Base-by-base conservation (phyloP, 78 protist genomes). In the Dictyostelium brefeldianum region DNA sequence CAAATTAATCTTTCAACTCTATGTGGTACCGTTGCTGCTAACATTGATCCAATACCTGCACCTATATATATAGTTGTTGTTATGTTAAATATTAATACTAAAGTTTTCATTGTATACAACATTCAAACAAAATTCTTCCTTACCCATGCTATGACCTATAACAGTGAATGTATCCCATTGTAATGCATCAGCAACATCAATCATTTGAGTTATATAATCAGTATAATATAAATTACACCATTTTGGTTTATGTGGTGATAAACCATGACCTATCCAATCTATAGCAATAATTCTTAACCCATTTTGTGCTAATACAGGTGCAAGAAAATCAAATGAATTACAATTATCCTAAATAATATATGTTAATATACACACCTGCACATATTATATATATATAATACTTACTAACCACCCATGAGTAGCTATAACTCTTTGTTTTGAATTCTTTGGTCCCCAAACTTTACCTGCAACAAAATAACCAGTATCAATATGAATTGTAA, bases 151-250 rank as follows among this genome's bases (percentile, higher is more conserved):
- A 31, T 85, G 92, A 9, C 92, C 92, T 6, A 85, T 27, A 1
- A 85, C 12, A 5, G 83, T 25, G 36, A 85, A 85, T 11, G 81
- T 85, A 25, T 85, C 75, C 92, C 92, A 85, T 15, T 67, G 31
- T 9, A 85, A 36, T 56, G 92, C 92, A 10, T 85, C 92, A 5
- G 62, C 92, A 7, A 85, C 92, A 62, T 85, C 92, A 17, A 85
- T 14, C 4, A 85, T 83, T 51, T 85, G 92, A 7, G 92, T 85
- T 6, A 85, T 74, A 62, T 85, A 85, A 48, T 85, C 92, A n/a
- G 92, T 85, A 48, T 74, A 85, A 51, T 85, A 85, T 36, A 85
- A 53, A 62, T 85, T 85, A 41, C 80, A 67, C 92, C 92, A 85
- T 9, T 11, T 25, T 56, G 92, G 80, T 62, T 85, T 85, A 62